Evolutionary conservation across 805 yeast genomes (phyloP), one percentile per base, ranked within the genome.

Genomic region (Wickerhamomyces queroliae): DNA sequence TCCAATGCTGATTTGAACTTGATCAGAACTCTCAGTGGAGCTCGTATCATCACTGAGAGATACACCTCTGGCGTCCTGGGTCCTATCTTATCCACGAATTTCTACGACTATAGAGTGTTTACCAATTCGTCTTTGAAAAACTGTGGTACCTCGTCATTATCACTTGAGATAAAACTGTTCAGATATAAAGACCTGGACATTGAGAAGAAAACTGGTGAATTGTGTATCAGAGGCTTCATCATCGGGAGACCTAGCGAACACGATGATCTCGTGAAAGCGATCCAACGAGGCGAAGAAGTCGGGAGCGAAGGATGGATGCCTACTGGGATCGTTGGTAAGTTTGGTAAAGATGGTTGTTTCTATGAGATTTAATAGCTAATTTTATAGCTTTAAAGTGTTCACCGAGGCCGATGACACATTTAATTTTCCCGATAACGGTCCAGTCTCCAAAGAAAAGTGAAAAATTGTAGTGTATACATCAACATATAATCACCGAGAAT

Each of bases 331-430:
- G 51, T 47, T 26, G 89, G 87, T 0, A 64, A 66, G 27, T 80
- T 81, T 70, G 90, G 88, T 12, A 64, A 58, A 22, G 91, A 83
- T 57, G 90, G 90, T 2, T 82, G 90, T 53, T 69, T 83, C 42
- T 83, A 83, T 54, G 69, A 67, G 48, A 62, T 54, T 35, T 56
- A 55, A 37, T 28, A n/a, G n/a, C n/a, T n/a, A n/a, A n/a, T n/a
- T n/a, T n/a, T n/a, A n/a, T n/a, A n/a, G n/a, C n/a, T n/a, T n/a
- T n/a, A n/a, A n/a, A n/a, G n/a, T n/a, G n/a, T n/a, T n/a, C n/a
- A n/a, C n/a, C n/a, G n/a, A n/a, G n/a, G n/a, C n/a, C n/a, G n/a
- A n/a, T n/a, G n/a, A n/a, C n/a, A n/a, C n/a, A n/a, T n/a, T n/a
- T n/a, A n/a, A n/a, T n/a, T n/a, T n/a, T n/a, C n/a, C n/a, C n/a